These are phyloP conservation scores for Sphagnum fallax DNA, from an alignment of 228 moss, liverwort and hornwort genomes.

Conservation along the genomic window DNA sequence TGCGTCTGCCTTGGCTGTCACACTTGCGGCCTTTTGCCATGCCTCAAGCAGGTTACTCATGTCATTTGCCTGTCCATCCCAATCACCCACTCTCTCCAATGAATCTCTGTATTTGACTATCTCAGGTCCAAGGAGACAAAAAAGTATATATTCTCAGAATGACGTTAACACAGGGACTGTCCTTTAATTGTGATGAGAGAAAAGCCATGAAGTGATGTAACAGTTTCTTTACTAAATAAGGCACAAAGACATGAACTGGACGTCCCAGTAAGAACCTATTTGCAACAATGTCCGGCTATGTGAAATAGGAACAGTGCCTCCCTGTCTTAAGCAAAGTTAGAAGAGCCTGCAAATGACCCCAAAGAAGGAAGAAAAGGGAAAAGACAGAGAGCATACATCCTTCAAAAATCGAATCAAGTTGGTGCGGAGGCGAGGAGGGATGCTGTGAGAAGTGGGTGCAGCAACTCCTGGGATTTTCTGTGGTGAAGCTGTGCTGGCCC, in stretches of 20 bases:
- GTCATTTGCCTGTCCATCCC: conserved; percentile 57
- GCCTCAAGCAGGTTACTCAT: conserved; percentile 62
- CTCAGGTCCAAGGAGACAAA: background rate
- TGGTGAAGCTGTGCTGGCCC: conserved; percentile 37
- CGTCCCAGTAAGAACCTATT: background rate
- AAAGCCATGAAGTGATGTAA: background rate
- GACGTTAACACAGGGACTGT: background rate
- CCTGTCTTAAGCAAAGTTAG: background rate
- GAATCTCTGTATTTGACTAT: background rate
- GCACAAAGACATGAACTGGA: background rate
- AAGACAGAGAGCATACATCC: conserved; percentile 39
- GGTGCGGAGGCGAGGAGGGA: conserved; percentile 58
- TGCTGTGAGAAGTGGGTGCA: conserved; percentile 34
- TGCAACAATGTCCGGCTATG: background rate
- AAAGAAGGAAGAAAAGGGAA: too few species aligned
- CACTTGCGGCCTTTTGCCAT: conserved; percentile 63
- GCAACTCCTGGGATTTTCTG: conserved; percentile 53
- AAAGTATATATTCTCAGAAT: background rate
- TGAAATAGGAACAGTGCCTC: background rate
- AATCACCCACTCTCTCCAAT: background rate
- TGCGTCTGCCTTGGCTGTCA: conserved; percentile 74
- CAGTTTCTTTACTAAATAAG: background rate
- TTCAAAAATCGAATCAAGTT: conserved; percentile 53
- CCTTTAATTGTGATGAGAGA: too few species aligned
- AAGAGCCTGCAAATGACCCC: too few species aligned